A percentile compares a stretch with the other conserved stretches of the same genome.
phyloP scores from a whole-genome alignment of 2,329 filamentous ascomycete genomes.

The Ascosphaera apis region DNA sequence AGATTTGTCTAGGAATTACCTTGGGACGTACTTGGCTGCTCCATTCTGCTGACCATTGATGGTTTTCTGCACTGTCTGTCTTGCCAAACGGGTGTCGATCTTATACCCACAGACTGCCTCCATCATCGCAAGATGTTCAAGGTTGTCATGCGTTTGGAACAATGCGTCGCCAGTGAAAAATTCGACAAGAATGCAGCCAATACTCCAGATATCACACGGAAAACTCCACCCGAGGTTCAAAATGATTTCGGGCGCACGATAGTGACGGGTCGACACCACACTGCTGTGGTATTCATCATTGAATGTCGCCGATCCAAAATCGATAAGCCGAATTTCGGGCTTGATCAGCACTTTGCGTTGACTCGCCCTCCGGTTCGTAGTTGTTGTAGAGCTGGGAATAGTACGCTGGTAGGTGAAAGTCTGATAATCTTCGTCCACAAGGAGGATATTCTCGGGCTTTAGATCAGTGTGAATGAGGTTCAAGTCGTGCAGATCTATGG shows the following conservation, averaged over 20 bases:
- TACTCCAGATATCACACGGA: constrained; percentile 47
- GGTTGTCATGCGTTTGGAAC: constrained; percentile 45
- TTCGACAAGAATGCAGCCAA: constrained; percentile 44
- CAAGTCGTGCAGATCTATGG: constrained; percentile 70
- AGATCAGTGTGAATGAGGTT: constrained; percentile 84
- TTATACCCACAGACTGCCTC: constrained; percentile 35
- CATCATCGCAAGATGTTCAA: constrained; percentile 49
- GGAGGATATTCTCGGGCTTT: constrained; percentile 45
- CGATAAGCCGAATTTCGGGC: constrained; percentile 44
- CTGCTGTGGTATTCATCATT: constrained; percentile 47
- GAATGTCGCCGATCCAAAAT: constrained; percentile 45
- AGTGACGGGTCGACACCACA: constrained; percentile 43
- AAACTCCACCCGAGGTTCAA: constrained; percentile 45
- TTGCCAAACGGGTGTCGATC: constrained; percentile 31
- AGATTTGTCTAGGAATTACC: neutral
- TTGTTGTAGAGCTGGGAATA: constrained; percentile 39
- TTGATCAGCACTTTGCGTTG: constrained; percentile 40
- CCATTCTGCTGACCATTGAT: constrained; percentile 27
- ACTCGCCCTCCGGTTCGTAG: constrained; percentile 32
- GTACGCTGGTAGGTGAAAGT: constrained; percentile 47
- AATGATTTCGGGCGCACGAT: constrained; percentile 44
- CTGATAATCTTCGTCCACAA: constrained; percentile 41
- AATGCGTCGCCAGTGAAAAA: constrained; percentile 46
- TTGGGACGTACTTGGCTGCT: constrained; percentile 29
- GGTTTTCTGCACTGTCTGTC: constrained; percentile 27